These are phyloP conservation scores for Catharanthus roseus DNA, from an alignment of 257 asterid species.

Conservation along the genomic window DNA sequence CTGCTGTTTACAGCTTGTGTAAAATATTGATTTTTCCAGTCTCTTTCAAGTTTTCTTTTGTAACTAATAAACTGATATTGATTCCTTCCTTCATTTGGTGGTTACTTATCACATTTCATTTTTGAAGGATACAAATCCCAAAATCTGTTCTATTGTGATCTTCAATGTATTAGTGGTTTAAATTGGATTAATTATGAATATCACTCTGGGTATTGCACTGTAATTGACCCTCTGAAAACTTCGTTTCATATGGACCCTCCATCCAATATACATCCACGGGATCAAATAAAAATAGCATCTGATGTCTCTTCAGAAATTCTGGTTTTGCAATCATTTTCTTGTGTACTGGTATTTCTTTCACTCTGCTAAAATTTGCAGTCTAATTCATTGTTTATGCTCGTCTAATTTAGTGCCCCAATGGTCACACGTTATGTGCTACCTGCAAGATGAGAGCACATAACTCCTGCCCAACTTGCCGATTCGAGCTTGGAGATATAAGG, in stretches of 20 bases:
- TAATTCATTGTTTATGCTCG: background rate
- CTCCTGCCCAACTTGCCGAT: conserved; percentile 64
- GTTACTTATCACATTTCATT: background rate
- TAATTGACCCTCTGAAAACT: background rate
- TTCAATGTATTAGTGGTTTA: conserved; percentile 6
- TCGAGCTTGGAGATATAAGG: conserved; percentile 67
- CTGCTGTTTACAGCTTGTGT: background rate
- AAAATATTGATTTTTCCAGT: background rate
- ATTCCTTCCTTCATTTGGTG: background rate
- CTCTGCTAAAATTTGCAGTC: background rate
- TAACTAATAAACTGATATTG: background rate
- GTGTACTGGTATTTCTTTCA: no score
- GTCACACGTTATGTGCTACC: conserved; percentile 69
- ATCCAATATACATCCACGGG: no score
- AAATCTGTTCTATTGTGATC: background rate
- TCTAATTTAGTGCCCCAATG: conserved; percentile 74
- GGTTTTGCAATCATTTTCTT: background rate
- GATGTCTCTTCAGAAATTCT: background rate
- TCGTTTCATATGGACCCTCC: background rate
- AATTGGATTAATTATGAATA: background rate
- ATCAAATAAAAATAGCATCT: background rate
- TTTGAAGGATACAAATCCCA: no score
- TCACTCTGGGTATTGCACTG: background rate
- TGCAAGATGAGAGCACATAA: conserved; percentile 51
- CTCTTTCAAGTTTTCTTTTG: background rate